Percentiles rank a stretch among this genome's conserved stretches.
Evolutionary conservation across 1,284 basidiomycete species (phyloP).

Genomic region (Macrocybe sp.): DNA sequence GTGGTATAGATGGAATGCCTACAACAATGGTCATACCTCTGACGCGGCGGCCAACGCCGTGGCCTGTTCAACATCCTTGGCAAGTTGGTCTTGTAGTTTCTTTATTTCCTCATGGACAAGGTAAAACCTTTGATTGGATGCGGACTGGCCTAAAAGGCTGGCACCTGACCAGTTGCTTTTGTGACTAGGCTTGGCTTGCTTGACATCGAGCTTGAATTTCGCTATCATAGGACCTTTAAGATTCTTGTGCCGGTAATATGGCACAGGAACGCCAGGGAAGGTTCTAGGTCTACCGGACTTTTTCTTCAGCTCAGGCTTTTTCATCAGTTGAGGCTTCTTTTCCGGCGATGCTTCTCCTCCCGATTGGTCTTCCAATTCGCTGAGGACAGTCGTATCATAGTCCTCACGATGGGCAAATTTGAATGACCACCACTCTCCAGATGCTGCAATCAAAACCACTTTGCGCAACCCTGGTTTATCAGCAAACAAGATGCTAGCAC

Average conservation of each 20-base stretch:
- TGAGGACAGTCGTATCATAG: background rate
- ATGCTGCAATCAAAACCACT: background rate
- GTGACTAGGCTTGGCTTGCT: background rate
- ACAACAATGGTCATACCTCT: too few species aligned
- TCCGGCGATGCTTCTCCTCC: too few species aligned
- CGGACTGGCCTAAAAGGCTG: background rate
- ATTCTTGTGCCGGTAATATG: too few species aligned
- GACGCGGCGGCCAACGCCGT: too few species aligned
- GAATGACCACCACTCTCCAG: conserved; percentile 1
- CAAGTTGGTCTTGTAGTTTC: background rate
- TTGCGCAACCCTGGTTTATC: background rate
- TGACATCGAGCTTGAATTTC: background rate
- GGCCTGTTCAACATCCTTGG: too few species aligned
- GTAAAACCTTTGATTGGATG: background rate
- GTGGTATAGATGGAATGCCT: too few species aligned
- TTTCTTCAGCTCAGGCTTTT: too few species aligned
- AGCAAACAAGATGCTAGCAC: background rate
- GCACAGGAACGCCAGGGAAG: too few species aligned
- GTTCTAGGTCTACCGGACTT: too few species aligned
- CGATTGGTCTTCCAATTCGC: too few species aligned
- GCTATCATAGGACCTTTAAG: background rate
- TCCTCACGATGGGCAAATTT: background rate
- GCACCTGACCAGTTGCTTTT: background rate
- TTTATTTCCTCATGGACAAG: background rate
- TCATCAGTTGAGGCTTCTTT: too few species aligned